Base-by-base conservation (phyloP, 495 filamentous ascomycete genomes). In the Hypoxylon lienhwacheense region DNA sequence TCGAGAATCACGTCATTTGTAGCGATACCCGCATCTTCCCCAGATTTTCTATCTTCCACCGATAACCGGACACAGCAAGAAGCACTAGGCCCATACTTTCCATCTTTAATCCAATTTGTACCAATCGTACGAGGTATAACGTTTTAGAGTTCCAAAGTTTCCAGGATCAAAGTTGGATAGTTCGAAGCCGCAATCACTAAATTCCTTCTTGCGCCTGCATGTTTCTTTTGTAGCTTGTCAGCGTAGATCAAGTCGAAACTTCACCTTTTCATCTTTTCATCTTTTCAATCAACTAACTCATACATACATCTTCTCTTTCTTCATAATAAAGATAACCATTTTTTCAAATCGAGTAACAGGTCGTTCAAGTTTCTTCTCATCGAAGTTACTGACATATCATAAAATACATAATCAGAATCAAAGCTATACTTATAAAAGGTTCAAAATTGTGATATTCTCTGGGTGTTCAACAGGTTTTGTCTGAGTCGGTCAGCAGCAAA, bases 1-100 rank as follows among this genome's bases (percentile, higher is more conserved):
- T 47, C 11, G 7, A 3, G 45, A 59, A 63, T 63, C 59, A 63
- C 59, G 59, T 63, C 59, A 63, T 63, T 29, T 36, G 5, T 42
- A 58, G 59, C 54, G 59, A 58, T 46, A 57, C 52, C 58, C 58
- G 58, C 40, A 48, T 19, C 45, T 63, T 63, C 53, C 59, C 59
- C 59, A 58, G 59, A 47, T 59, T 63, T 58, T 63, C 7, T 21
- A 4, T 37, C 24, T 53, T 20, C 12, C 24, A 55, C 28, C 59
- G 59, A 63, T 58, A 63, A 58, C 59, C 59, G 59, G 59, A 59
- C 14, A 33, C 59, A 58, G 59, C 59, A 63, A 62, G 58, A 52
- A 36, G 42, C 35, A 21, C 24, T 40, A 15, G 31, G 33, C 40
- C 52, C 52, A 55, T 47, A 53, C 52, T 52, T 47, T 52, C 47